Evolutionary conservation across 106 monocot species (phyloP).

Genomic region (Allium fistulosum): DNA sequence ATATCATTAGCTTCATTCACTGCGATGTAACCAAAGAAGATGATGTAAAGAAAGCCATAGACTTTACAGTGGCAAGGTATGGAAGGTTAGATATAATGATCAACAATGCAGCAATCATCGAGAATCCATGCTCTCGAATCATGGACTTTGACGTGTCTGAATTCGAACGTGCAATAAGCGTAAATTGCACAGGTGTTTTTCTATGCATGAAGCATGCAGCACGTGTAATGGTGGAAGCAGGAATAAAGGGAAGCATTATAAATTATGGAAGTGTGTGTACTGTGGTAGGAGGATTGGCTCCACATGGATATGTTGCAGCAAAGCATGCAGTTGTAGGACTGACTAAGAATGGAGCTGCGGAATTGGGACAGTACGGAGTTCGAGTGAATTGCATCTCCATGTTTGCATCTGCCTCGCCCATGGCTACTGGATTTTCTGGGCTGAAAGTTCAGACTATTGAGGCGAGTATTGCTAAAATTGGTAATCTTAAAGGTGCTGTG

Average conservation of each 20-base stretch:
- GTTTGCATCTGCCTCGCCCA: slow-evolving; percentile 56
- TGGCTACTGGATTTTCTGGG: slow-evolving; percentile 42
- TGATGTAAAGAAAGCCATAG: slow-evolving; percentile 6
- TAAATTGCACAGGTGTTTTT: slow-evolving; percentile 27
- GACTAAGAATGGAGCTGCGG: slow-evolving; percentile 68
- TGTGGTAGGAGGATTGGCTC: slow-evolving; percentile 52
- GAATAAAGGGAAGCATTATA: slow-evolving; percentile 45
- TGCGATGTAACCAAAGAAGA: slow-evolving; percentile 24
- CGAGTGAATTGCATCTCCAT: slow-evolving; percentile 77
- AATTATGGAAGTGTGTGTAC: slow-evolving; percentile 67
- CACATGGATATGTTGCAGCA: slow-evolving; percentile 66
- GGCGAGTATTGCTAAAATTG: slow-evolving; percentile 36
- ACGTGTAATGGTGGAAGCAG: slow-evolving; percentile 36
- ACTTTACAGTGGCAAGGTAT: slow-evolving; percentile 6
- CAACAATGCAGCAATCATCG: slow-evolving; percentile 17
- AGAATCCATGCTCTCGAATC: background rate
- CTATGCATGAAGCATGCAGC: slow-evolving; percentile 52
- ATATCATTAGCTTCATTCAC: slow-evolving; percentile 12
- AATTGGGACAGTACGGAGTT: slow-evolving; percentile 62
- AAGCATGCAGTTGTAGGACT: slow-evolving; percentile 81
- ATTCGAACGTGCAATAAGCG: slow-evolving; percentile 29
- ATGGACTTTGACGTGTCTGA: slow-evolving; percentile 8
- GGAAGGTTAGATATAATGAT: slow-evolving; percentile 27
- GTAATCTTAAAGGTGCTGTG: slow-evolving; percentile 38
- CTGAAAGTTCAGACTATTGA: slow-evolving; percentile 51